Conservation (phyloP, 2,329 filamentous ascomycete species). For the Metarhizium guizhouense region DNA sequence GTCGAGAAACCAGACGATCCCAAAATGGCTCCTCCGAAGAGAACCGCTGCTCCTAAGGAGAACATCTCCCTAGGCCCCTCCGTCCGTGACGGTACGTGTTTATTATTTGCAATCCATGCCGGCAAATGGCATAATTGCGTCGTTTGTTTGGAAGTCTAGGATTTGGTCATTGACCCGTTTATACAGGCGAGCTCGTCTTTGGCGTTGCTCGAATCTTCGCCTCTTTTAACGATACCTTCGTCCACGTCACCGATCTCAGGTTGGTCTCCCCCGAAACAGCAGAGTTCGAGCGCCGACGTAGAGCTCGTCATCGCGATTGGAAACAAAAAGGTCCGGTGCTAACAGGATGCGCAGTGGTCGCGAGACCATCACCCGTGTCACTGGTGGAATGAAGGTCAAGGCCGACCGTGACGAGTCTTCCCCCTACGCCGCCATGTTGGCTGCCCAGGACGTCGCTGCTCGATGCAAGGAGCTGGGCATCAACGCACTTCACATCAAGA, state of each 20-base stretch:
- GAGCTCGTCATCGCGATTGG: not conserved
- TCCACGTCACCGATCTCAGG: conserved; percentile 99
- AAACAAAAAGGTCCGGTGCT: not conserved
- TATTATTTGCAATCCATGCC: not conserved
- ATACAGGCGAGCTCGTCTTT: conserved; percentile 86
- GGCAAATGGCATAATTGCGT: not conserved
- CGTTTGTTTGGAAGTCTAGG: not conserved
- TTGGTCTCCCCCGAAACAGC: conserved; percentile 36
- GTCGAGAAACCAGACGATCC: conserved; percentile 27
- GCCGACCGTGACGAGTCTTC: conserved; percentile 99
- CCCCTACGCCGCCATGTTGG: conserved; percentile 99
- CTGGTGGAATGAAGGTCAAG: conserved; percentile 99
- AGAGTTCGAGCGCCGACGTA: not conserved
- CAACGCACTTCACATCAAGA: conserved; percentile 99
- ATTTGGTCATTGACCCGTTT: conserved; percentile 8
- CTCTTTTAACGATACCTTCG: conserved; percentile 88
- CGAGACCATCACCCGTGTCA: conserved; percentile 99
- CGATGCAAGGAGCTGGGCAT: conserved; percentile 66
- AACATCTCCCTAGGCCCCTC: conserved; percentile 98
- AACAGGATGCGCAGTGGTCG: conserved; percentile 62
- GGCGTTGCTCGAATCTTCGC: conserved; percentile 95
- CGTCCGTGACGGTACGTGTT: conserved; percentile 76
- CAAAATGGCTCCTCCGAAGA: conserved; percentile 85
- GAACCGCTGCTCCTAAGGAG: conserved; percentile 79
- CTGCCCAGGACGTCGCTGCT: conserved; percentile 92